Evolutionary conservation across 2,329 filamentous ascomycete genomes (phyloP).

Genomic region (Leptographium lundbergii): DNA sequence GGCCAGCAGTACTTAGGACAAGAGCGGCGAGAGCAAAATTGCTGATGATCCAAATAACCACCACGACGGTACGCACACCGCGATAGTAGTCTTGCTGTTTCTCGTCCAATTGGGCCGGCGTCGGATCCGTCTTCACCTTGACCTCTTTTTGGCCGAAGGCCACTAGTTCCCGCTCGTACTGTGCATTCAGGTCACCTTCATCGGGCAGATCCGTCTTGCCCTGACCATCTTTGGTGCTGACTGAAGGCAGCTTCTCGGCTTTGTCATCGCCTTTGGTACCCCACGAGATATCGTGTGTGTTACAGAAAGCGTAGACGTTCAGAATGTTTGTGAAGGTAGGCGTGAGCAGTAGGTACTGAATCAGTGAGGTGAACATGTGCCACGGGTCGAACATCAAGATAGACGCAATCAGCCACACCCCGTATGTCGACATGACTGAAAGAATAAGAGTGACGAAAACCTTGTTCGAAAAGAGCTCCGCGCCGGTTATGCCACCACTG

Average conservation of each 20-base stretch:
- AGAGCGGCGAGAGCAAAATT: conserved; percentile 83
- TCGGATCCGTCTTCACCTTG: conserved; percentile 52
- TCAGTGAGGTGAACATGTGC: conserved; percentile 96
- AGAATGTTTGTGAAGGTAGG: conserved; percentile 97
- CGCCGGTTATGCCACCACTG: conserved; percentile 52
- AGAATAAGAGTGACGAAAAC: conserved; percentile 92
- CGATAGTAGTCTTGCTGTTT: conserved; percentile 98
- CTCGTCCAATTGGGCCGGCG: conserved; percentile 48
- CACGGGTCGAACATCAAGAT: conserved; percentile 95
- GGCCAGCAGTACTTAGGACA: conserved; percentile 73
- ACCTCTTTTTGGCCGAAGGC: conserved; percentile 64
- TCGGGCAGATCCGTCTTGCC: conserved; percentile 95
- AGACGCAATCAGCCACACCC: conserved; percentile 84
- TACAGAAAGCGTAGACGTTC: conserved; percentile 98
- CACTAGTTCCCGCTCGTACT: conserved; percentile 76
- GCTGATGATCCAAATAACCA: conserved; percentile 90
- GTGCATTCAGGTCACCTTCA: conserved; percentile 86
- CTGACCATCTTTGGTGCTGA: conserved; percentile 74
- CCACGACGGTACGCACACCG: conserved; percentile 83
- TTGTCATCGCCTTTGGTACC: conserved; percentile 86
- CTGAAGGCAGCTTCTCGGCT: conserved; percentile 75
- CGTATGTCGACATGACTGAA: conserved; percentile 81
- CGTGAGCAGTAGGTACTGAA: conserved; percentile 89
- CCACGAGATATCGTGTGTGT: conserved; percentile 96
- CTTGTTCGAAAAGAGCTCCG: conserved; percentile 68